These are phyloP conservation scores for Dendrocalamus latiflorus DNA, from an alignment of 202 grass and related monocot genomes.

Conservation along the genomic window DNA sequence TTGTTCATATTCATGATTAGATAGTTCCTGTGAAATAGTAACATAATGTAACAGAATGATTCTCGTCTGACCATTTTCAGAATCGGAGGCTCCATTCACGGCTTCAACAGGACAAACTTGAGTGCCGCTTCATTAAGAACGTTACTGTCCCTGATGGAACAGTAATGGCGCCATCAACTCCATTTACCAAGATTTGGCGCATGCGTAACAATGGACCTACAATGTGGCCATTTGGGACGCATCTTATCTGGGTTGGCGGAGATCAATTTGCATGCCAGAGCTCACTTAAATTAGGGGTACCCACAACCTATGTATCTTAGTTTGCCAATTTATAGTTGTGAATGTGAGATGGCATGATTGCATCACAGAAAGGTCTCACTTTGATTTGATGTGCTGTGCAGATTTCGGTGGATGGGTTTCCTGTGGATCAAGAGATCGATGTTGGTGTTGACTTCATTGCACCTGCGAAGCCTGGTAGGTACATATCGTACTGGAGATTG, in stretches of 20 bases:
- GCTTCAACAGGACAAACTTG: conserved; percentile 25
- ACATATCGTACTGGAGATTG: conserved; percentile 83
- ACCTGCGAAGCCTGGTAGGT: conserved; percentile 63
- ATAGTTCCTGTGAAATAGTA: conserved; percentile 2
- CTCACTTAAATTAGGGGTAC: conserved; percentile 53
- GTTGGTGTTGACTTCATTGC: conserved; percentile 61
- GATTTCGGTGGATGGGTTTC: conserved; percentile 53
- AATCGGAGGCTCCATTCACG: not conserved
- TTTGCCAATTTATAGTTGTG: not conserved
- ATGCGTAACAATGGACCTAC: conserved; percentile 60
- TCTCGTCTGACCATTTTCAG: conserved; percentile 27
- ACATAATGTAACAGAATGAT: not conserved
- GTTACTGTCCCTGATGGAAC: conserved; percentile 78
- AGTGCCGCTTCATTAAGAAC: conserved; percentile 63
- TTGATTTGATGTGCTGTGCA: conserved; percentile 13
- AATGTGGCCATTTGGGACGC: conserved; percentile 64
- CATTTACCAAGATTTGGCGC: conserved; percentile 83
- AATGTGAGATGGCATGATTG: no score
- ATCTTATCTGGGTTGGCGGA: conserved; percentile 64
- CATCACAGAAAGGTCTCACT: not conserved
- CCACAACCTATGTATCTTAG: not conserved
- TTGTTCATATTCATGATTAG: not conserved
- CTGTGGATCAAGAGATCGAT: conserved; percentile 40
- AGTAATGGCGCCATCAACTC: conserved; percentile 51
- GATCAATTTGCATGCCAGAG: conserved; percentile 39